phyloP scores from a whole-genome alignment of 2,329 filamentous ascomycete genomes.

The Aspergillus glaucus region DNA sequence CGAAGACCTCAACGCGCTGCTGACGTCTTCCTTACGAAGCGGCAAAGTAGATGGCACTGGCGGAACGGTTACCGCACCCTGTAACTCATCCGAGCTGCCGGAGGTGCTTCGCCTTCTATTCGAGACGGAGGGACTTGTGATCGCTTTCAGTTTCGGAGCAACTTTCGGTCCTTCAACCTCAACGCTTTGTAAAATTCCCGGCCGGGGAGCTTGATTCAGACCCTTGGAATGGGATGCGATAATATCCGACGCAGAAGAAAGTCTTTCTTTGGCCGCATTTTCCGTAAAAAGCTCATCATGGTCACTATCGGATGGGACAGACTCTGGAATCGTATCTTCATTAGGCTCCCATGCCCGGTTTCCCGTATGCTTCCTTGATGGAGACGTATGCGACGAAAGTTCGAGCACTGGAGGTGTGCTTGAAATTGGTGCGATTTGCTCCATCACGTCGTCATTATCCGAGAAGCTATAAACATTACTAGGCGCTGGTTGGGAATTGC shows the following conservation, averaged over 20 bases:
- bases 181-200: constrained; percentile 10
- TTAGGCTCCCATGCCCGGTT: too few relatives aligned
- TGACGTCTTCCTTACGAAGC: constrained; percentile 5
- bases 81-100: constrained; percentile 34
- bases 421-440: constrained; percentile 1
- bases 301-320: constrained; percentile 2
- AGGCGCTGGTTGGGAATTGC: constrained; percentile 9
- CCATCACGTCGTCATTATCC: constrained; percentile 14
- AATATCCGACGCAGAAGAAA: constrained; percentile 3
- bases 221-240: not conserved
- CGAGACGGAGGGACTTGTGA: not conserved
- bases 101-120: constrained; percentile 4
- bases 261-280: constrained; percentile 19
- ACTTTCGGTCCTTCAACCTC: constrained; percentile 7
- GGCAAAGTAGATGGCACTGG: constrained; percentile 10
- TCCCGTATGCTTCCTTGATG: too few relatives aligned
- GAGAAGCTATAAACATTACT: constrained; percentile 5
- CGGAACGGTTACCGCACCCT: constrained; percentile 29
- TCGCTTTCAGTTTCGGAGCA: not conserved
- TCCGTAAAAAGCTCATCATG: constrained; percentile 19
- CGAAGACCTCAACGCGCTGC: constrained; percentile 12
- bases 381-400: too few relatives aligned
- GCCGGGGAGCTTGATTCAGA: constrained; percentile 2
- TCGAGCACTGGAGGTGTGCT: too few relatives aligned
- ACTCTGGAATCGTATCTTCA: too few relatives aligned